Base-by-base conservation (phyloP, 768 basidiomycete species). In the Zangia roseola region DNA sequence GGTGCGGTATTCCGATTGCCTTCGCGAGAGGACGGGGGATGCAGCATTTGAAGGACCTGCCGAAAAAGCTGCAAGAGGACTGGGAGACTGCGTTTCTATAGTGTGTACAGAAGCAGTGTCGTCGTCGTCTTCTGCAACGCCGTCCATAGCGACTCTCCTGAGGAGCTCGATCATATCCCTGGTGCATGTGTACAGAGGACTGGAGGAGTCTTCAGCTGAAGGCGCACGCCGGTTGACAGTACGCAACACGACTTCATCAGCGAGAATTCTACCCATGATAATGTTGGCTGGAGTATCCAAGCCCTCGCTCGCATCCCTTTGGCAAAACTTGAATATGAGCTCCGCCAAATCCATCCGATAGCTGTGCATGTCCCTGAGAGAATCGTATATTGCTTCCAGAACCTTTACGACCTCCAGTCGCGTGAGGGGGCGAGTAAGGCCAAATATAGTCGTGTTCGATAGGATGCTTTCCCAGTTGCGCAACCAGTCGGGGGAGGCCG, bases 401-500 rank as follows among this genome's bases (percentile, higher is more conserved):
- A 78, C 71, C 17, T 76, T 71, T 73, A 88, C 78, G 43, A 83
- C 70, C 16, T 79, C 78, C 31, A 70, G 59, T 19, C 84, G 71
- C 4, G 88, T 86, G 16, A 74, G 50, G 0, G 82, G 80, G 14
- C 81, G 68, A 3, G 69, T 49, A 3, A 64, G 55, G 45, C 71
- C 68, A 52, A 81, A 61, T 17, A 82, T 65, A 0, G 67, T 69
- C 14, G 74, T 62, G 50, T 81, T 81, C n/a, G 66, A 69, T 13
- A 88, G 62, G 6, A 89, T 68, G 31, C 57, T 73, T 31, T 72
- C 63, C 88, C 88, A 90, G 59, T 84, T 83, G 16, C 69, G 68
- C 23, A 90, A 64, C 88, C 88, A 91, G 6, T 81, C 76, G 0
- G 83, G 80, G 1, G 83, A 82, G 10, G 84, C 84, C 1, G 88